A percentile compares a stretch with the other conserved stretches of the same genome.
Conservation (phyloP, 352 stramenopile species). For the Thraustochytrium sp. region DNA sequence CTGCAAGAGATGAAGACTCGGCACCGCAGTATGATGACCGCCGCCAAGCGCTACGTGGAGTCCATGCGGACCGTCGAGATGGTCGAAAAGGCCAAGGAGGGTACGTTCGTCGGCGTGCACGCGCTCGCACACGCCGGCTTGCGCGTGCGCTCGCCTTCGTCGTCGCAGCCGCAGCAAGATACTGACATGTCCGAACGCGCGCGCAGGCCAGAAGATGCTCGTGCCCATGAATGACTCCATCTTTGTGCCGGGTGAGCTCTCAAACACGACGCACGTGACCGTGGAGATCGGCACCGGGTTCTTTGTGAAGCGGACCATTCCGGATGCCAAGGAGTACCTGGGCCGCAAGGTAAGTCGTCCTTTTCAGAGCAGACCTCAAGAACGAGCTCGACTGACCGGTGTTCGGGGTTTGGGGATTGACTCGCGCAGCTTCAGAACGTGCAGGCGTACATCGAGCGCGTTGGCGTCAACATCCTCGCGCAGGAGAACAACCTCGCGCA, state of each 20-base stretch:
- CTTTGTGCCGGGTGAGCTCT: conserved; percentile 29
- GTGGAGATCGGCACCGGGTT: conserved; percentile 44
- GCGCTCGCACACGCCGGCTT: background rate
- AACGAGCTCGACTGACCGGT: background rate
- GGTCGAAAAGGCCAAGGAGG: conserved; percentile 15
- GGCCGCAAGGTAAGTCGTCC: conserved; percentile 30
- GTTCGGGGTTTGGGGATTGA: background rate
- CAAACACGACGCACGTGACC: conserved; percentile 22
- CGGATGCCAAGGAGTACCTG: conserved; percentile 9
- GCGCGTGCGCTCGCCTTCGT: background rate
- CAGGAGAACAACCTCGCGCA: conserved; percentile 23
- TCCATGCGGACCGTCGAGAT: conserved; percentile 27
- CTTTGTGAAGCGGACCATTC: conserved; percentile 17
- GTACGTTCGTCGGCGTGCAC: background rate
- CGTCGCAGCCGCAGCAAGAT: background rate
- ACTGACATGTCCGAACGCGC: background rate
- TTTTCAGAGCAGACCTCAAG: background rate
- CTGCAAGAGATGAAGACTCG: conserved; percentile 27
- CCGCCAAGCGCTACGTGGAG: conserved; percentile 14
- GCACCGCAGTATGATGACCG: conserved; percentile 23
- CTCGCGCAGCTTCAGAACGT: background rate
- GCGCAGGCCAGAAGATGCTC: conserved; percentile 29
- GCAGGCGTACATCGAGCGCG: conserved; percentile 16
- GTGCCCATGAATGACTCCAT: conserved; percentile 36
- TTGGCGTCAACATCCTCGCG: conserved; percentile 23